phyloP scores from a whole-genome alignment of 140 eudicot genomes.

The Bidens hawaiensis region DNA sequence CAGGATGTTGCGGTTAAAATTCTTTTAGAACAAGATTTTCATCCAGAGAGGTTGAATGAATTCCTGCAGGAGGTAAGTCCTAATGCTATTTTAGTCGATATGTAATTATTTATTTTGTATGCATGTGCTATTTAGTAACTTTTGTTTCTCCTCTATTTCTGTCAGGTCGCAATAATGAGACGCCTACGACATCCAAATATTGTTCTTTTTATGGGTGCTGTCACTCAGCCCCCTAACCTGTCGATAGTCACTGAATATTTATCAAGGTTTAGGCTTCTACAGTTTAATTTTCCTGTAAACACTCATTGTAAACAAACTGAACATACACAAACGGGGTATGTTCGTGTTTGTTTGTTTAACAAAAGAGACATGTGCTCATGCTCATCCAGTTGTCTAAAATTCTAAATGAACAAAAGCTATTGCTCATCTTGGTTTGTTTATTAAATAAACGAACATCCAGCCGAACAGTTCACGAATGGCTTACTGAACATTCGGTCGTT shows the following conservation, averaged over 20 bases:
- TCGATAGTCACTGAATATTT: slow-evolving; percentile 52
- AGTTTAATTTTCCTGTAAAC: background rate
- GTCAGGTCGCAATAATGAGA: slow-evolving; percentile 48
- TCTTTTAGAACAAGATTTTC: slow-evolving; percentile 52
- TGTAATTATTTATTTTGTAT: background rate
- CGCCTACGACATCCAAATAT: slow-evolving; percentile 48
- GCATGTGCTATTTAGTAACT: slow-evolving; percentile 5
- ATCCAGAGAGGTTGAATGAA: slow-evolving; percentile 40
- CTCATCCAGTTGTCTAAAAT: too few species aligned
- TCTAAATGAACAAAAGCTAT: too few species aligned
- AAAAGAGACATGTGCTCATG: too few species aligned
- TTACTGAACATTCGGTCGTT: too few species aligned
- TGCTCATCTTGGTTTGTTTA: too few species aligned
- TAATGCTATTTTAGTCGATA: background rate
- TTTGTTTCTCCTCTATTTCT: slow-evolving; percentile 12
- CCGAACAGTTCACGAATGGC: too few species aligned
- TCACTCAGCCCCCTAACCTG: slow-evolving; percentile 49
- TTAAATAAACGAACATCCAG: too few species aligned
- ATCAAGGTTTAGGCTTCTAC: slow-evolving; percentile 33
- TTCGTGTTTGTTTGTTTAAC: too few species aligned
- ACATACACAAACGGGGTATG: too few species aligned
- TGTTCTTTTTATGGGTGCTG: slow-evolving; percentile 54
- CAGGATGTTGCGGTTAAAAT: slow-evolving; percentile 56
- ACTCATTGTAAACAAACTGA: too few species aligned
- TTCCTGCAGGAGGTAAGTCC: slow-evolving; percentile 37